Evolutionary conservation across 108 stramenopile species (phyloP).

Genomic region (Epithemia pelagica): DNA sequence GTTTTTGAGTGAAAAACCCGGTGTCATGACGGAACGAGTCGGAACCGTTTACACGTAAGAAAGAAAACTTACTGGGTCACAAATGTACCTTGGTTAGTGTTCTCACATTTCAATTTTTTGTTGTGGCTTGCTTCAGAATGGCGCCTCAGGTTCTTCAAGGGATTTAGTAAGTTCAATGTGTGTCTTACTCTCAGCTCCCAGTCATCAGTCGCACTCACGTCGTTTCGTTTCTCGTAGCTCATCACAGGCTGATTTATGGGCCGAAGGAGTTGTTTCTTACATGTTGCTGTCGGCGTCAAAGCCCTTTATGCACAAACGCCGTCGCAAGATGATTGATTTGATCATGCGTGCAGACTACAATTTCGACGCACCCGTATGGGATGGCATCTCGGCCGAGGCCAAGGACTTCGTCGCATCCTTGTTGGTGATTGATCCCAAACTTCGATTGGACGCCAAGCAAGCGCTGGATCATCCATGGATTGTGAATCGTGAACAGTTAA

Average conservation of each 20-base stretch:
- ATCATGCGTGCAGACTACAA: slow-evolving; percentile 29
- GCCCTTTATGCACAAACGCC: slow-evolving; percentile 40
- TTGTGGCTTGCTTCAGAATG: slow-evolving; percentile 60
- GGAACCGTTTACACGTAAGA: slow-evolving; percentile 50
- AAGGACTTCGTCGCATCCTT: slow-evolving; percentile 56
- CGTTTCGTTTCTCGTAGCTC: too few relatives aligned
- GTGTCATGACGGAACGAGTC: slow-evolving; percentile 44
- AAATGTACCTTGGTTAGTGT: neutral
- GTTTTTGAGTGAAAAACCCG: slow-evolving; percentile 13
- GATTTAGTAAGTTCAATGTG: slow-evolving; percentile 34
- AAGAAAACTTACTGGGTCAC: neutral
- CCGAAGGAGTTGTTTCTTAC: slow-evolving; percentile 37
- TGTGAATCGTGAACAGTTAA: neutral
- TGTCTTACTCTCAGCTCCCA: too few relatives aligned
- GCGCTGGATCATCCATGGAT: slow-evolving; percentile 60
- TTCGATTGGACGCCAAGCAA: slow-evolving; percentile 46
- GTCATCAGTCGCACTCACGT: too few relatives aligned
- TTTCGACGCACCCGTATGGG: slow-evolving; percentile 36
- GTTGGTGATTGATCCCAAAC: slow-evolving; percentile 43
- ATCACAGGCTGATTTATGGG: slow-evolving; percentile 76
- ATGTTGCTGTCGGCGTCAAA: slow-evolving; percentile 35
- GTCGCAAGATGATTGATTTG: slow-evolving; percentile 20
- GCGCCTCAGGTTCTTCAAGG: slow-evolving; percentile 71
- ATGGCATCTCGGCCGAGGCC: slow-evolving; percentile 45
- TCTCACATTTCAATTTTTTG: too few relatives aligned